Evolutionary conservation across 768 basidiomycete genomes (phyloP), one percentile per base, ranked within the genome.

Genomic region (Trametes cinnabarina): DNA sequence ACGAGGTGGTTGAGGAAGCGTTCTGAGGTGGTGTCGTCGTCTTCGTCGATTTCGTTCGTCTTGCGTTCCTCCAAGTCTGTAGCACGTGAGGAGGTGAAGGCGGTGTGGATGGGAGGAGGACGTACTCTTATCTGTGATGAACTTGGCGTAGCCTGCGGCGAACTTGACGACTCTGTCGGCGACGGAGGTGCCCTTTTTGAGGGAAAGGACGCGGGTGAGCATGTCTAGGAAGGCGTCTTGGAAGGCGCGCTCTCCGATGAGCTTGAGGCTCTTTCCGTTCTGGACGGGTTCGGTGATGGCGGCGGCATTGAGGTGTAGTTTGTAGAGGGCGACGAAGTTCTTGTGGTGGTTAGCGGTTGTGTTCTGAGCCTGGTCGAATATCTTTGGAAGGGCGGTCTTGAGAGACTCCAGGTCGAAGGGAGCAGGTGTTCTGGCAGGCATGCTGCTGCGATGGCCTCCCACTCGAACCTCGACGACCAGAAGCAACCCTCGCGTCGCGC

Each of bases 81-180:
- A 55, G 19, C 12, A 20, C 35, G 14, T 32, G 11, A 32, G 52
- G 15, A 37, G 20, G 35, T 37, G 20, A 37, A 15, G 14, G 10
- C 17, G 17, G 10, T 15, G 22, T 19, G 14, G 46, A 4, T 1
- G 26, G 3, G 10, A 49, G 3, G 3, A 37, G n/a, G 3, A 65
- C 81, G 44, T 53, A 92, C 94, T 86, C 74, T 90, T 87, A 67
- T 89, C 83, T 37, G 88, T 87, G 28, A 90, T 72, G 70, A 87
- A 90, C 41, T 78, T 84, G 20, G 88, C 79, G 69, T 93, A 98
- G 12, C 82, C 82, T 2, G 85, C 89, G 3, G 92, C 75, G 68
- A 97, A 97, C 75, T 88, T 94, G 71, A 92, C 75, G 23, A 87
- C 75, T 37, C 88, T 74, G 70, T 97, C 94, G 0, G 86, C 94